Percentiles rank a stretch among this genome's conserved stretches.
phyloP scores from a whole-genome alignment of 495 filamentous ascomycete genomes.

The Neurospora sp. region DNA sequence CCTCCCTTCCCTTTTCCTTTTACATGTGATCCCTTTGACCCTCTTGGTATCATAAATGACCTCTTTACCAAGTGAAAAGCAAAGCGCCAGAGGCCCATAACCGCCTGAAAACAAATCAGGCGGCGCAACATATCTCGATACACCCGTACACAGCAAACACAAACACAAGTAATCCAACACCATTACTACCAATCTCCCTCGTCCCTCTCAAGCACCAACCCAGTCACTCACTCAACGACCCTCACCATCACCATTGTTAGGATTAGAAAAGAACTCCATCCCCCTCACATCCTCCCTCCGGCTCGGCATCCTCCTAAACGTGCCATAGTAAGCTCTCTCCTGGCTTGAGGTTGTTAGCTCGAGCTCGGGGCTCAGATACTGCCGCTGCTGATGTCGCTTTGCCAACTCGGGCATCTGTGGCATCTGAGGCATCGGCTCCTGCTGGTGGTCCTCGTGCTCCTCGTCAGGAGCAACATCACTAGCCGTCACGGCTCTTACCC shows the following conservation, averaged over 20 bases:
- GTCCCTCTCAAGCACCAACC: background rate
- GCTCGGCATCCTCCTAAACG: background rate
- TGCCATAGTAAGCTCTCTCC: background rate
- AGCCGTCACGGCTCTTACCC: background rate
- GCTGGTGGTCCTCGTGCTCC: background rate
- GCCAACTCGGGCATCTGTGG: background rate
- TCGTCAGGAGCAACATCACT: background rate
- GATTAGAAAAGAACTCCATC: background rate
- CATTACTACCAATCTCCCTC: background rate
- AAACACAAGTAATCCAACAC: background rate
- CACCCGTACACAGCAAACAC: background rate
- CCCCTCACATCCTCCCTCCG: background rate
- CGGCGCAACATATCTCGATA: background rate
- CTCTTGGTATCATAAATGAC: background rate
- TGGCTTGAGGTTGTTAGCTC: background rate
- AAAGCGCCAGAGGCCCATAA: background rate
- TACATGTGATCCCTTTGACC: background rate
- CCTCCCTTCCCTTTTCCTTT: background rate
- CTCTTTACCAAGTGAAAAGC: background rate
- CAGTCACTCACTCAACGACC: too few species aligned
- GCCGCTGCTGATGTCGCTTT: conserved; percentile 46
- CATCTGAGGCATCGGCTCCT: background rate
- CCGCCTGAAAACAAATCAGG: background rate
- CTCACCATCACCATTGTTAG: too few species aligned
- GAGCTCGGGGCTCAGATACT: background rate